phyloP scores from a whole-genome alignment of 2,329 filamentous ascomycete genomes.

The Penicillium decumbens region DNA sequence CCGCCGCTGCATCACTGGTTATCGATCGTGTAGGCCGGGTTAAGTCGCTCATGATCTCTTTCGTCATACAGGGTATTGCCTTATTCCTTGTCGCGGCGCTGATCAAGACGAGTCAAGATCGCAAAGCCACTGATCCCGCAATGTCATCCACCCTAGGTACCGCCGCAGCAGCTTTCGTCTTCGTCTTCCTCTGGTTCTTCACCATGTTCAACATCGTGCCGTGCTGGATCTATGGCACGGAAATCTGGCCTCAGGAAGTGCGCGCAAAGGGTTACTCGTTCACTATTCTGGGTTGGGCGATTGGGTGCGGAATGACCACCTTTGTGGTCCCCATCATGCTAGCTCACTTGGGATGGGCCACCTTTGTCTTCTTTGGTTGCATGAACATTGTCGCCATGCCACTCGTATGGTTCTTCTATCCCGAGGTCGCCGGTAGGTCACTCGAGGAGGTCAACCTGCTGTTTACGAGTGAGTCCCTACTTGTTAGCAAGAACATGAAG shows the following conservation, averaged over 20 bases:
- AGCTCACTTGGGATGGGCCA: slow-evolving; percentile 24
- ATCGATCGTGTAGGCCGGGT: slow-evolving; percentile 23
- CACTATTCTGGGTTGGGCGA: slow-evolving; percentile 49
- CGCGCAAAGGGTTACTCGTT: slow-evolving; percentile 49
- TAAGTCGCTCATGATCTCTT: slow-evolving; percentile 15
- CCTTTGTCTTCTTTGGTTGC: slow-evolving; percentile 28
- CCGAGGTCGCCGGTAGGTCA: slow-evolving; percentile 2
- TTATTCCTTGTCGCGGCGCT: slow-evolving; percentile 21
- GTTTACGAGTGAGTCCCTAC: slow-evolving; percentile 24
- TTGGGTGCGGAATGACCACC: slow-evolving; percentile 30
- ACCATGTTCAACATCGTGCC: slow-evolving; percentile 58
- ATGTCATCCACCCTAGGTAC: slow-evolving; percentile 17
- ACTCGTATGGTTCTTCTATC: slow-evolving; percentile 1
- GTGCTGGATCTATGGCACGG: slow-evolving; percentile 49
- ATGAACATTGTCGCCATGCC: slow-evolving; percentile 23
- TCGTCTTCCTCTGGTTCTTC: slow-evolving; percentile 61
- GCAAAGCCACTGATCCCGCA: slow-evolving; percentile 5
- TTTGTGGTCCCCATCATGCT: slow-evolving; percentile 30
- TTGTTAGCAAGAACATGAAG: slow-evolving; percentile 31
- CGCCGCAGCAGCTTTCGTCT: slow-evolving; percentile 30
- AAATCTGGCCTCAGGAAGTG: slow-evolving; percentile 49
- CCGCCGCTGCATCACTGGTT: slow-evolving; percentile 22
- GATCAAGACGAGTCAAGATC: slow-evolving; percentile 20
- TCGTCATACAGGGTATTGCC: slow-evolving; percentile 20
- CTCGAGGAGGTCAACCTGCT: slow-evolving; percentile 30